Evolutionary conservation across 495 filamentous ascomycete genomes (phyloP), one percentile per base, ranked within the genome.

Genomic region (Amorphotheca resinae): DNA sequence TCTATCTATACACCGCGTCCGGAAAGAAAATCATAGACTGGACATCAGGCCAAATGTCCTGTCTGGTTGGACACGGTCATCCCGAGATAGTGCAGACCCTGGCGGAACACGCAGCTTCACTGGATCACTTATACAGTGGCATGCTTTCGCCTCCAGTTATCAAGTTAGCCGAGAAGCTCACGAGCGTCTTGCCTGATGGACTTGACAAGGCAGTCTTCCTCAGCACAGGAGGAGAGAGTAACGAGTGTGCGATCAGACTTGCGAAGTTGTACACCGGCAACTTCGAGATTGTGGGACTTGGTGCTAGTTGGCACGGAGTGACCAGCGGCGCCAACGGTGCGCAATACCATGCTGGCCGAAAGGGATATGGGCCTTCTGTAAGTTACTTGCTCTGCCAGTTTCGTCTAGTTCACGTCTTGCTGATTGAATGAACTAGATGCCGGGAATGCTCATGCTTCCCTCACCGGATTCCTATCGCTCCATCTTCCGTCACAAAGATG

Each of bases 171-270:
- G 55, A 57, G 11, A 49, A 44, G 22, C 35, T 73, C 23, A 56
- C 67, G 17, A 51, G 58, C 9, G 56, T 59, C 17, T 63, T 74
- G 0, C 64, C 60, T 12, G 60, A 59, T 7, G 33, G 52, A 4
- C 62, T 70, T 57, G 42, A 60, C 22, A 57, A 57, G 11, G 66
- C 66, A 4, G 63, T 64, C 38, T 63, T 75, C 17, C 59, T 68
- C 41, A 67, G 63, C 52, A 82, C 77, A 1, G 81, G 81, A 76
- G 76, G 71, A 16, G 79, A 84, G 59, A 74, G 74, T 7, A 69
- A 77, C 25, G 79, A 82, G 47, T 69, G 74, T 16, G 72, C 75
- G 0, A 55, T 82, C 38, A 84, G 82, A 45, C 59, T 79, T 45
- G 73, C 73, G 16, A 77, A 77, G 45, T 46, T 59, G 7, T 73